Evolutionary conservation across 352 stramenopile genomes (phyloP).

Genomic region (Globisporangium barbulae): DNA sequence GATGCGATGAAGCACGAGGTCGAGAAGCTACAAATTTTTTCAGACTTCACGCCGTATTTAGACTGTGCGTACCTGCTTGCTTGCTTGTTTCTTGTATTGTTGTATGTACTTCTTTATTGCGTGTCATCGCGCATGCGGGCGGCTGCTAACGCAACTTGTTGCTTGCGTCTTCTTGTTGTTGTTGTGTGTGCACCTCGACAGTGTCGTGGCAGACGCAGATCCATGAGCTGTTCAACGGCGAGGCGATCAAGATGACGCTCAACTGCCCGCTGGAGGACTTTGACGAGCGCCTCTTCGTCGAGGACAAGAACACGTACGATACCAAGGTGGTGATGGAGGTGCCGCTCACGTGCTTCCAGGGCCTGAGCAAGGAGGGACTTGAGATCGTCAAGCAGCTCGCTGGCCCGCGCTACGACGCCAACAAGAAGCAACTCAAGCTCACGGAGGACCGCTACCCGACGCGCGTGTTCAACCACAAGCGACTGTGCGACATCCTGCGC

Average conservation of each 20-base stretch:
- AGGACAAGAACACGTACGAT: conserved; percentile 79
- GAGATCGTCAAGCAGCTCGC: conserved; percentile 67
- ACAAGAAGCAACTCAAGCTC: conserved; percentile 80
- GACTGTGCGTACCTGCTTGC: conserved; percentile 34
- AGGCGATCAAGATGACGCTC: conserved; percentile 63
- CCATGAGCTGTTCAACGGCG: conserved; percentile 69
- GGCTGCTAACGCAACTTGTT: neutral
- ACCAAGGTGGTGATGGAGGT: conserved; percentile 83
- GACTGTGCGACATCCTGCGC: conserved; percentile 76
- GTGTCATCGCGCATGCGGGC: neutral
- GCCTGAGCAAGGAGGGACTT: conserved; percentile 43
- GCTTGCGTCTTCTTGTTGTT: neutral
- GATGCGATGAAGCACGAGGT: conserved; percentile 86
- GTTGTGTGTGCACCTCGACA: conserved; percentile 6
- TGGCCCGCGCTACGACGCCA: conserved; percentile 69
- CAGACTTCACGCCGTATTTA: conserved; percentile 70
- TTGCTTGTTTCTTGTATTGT: neutral
- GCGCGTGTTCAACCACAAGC: conserved; percentile 84
- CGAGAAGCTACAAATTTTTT: conserved; percentile 82
- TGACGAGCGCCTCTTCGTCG: conserved; percentile 73
- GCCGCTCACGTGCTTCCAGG: conserved; percentile 59
- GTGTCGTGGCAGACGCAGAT: conserved; percentile 80
- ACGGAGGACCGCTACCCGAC: conserved; percentile 74
- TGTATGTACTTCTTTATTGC: neutral
- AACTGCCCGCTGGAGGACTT: conserved; percentile 82